Evolutionary conservation across 805 yeast species (phyloP).

Genomic region (Starmerella asiatica): DNA sequence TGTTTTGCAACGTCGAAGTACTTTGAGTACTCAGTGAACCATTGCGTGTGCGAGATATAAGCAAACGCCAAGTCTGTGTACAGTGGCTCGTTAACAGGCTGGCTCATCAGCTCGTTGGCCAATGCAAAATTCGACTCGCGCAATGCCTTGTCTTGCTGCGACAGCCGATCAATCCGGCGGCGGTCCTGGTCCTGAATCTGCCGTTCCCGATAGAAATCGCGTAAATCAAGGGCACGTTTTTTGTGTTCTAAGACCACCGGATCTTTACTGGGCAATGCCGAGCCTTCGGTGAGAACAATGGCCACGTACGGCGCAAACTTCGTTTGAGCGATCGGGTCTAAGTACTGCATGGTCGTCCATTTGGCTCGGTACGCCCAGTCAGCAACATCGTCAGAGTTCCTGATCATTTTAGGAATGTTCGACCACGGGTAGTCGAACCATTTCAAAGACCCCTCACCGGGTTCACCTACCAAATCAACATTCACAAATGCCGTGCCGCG

Average conservation of each 20-base stretch:
- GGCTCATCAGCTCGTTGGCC: constrained; percentile 15
- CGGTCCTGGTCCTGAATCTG: constrained; percentile 14
- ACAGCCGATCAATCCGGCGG: constrained; percentile 15
- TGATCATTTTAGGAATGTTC: constrained; percentile 16
- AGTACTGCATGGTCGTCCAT: constrained; percentile 9
- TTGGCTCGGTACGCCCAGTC: constrained; percentile 16
- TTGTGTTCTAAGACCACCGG: constrained; percentile 4
- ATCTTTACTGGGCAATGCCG: not conserved
- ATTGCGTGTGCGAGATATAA: constrained; percentile 10
- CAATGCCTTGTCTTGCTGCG: constrained; percentile 15
- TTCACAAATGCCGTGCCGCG: constrained; percentile 16
- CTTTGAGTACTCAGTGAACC: constrained; percentile 10
- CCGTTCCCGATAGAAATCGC: constrained; percentile 12
- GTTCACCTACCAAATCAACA: constrained; percentile 8
- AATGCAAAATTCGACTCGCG: constrained; percentile 7
- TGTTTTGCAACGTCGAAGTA: constrained; percentile 7
- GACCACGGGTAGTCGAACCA: constrained; percentile 16
- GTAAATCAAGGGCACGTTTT: constrained; percentile 5
- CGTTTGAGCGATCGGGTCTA: constrained; percentile 8
- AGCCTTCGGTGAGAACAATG: constrained; percentile 7
- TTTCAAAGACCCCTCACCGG: constrained; percentile 5
- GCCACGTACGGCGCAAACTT: constrained; percentile 12
- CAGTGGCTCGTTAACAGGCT: constrained; percentile 15
- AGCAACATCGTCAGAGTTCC: constrained; percentile 13
- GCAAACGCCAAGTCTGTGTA: constrained; percentile 17